These are phyloP conservation scores for Neurospora sp. DNA, from an alignment of 495 filamentous ascomycete genomes.

Conservation along the genomic window DNA sequence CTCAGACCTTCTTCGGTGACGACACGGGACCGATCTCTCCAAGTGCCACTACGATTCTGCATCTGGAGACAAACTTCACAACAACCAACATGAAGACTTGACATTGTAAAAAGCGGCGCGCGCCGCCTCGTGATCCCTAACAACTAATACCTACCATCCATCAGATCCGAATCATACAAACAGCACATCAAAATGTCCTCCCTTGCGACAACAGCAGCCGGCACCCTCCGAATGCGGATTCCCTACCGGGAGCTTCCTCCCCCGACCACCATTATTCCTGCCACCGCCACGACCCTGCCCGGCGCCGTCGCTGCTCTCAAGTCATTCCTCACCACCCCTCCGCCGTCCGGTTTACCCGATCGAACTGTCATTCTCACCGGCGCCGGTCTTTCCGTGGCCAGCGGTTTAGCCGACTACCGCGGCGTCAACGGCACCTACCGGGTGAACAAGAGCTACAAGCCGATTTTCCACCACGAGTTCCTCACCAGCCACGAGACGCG, in stretches of 20 bases:
- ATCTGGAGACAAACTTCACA: neutral
- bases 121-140: neutral
- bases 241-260: slow-evolving; percentile 82
- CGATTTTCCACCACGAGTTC: slow-evolving; percentile 92
- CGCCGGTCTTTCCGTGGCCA: slow-evolving; percentile 87
- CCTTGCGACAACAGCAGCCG: slow-evolving; percentile 22
- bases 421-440: slow-evolving; percentile 86
- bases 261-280: slow-evolving; percentile 63
- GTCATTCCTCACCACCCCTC: slow-evolving; percentile 56
- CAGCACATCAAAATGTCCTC: slow-evolving; percentile 41
- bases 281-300: slow-evolving; percentile 51
- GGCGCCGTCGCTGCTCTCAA: slow-evolving; percentile 70
- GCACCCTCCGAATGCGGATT: slow-evolving; percentile 55
- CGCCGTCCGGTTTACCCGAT: slow-evolving; percentile 31
- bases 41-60: neutral
- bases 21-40: neutral
- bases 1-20: neutral
- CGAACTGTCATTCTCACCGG: slow-evolving; percentile 70
- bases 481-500: slow-evolving; percentile 68
- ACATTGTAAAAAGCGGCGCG: neutral
- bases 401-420: slow-evolving; percentile 86
- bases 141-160: neutral
- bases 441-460: slow-evolving; percentile 76
- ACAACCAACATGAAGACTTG: neutral
- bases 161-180: neutral